Conservation (phyloP, 192 early-diverging fungal species). For the Backusella australiensis region DNA sequence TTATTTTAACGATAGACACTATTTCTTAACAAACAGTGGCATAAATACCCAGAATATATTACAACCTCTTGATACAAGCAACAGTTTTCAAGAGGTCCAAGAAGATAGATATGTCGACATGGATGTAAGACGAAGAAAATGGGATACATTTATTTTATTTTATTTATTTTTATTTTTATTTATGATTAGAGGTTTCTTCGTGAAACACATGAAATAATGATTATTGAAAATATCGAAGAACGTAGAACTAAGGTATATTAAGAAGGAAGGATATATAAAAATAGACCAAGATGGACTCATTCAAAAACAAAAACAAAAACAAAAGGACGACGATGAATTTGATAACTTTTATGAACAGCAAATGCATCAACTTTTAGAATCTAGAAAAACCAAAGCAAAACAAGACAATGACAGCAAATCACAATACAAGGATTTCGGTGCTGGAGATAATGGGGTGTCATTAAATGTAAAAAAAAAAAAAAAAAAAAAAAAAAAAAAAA, state of each 20-base stretch:
- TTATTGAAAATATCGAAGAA: constrained; percentile 2
- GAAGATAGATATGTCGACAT: background rate
- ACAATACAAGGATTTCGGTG: background rate
- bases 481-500: too few species aligned
- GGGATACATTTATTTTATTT: background rate
- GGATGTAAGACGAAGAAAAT: background rate
- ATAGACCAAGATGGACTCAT: background rate
- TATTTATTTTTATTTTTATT: background rate
- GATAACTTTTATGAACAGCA: background rate
- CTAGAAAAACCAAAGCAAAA: background rate
- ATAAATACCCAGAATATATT: background rate
- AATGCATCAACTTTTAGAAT: background rate
- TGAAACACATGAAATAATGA: constrained; percentile 2
- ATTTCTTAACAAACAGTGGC: constrained; percentile 6
- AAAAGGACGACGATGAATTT: background rate
- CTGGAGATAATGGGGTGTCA: background rate
- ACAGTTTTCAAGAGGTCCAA: background rate
- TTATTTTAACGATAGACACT: background rate
- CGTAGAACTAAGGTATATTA: background rate
- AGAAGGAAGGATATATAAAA: background rate
- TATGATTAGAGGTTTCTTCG: background rate
- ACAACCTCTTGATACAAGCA: background rate
- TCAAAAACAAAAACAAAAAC: background rate
- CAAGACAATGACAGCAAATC: background rate
- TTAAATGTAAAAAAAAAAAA: too few species aligned